phyloP scores from a whole-genome alignment of 345 rosid genomes.

The Pelargonium nanum region DNA sequence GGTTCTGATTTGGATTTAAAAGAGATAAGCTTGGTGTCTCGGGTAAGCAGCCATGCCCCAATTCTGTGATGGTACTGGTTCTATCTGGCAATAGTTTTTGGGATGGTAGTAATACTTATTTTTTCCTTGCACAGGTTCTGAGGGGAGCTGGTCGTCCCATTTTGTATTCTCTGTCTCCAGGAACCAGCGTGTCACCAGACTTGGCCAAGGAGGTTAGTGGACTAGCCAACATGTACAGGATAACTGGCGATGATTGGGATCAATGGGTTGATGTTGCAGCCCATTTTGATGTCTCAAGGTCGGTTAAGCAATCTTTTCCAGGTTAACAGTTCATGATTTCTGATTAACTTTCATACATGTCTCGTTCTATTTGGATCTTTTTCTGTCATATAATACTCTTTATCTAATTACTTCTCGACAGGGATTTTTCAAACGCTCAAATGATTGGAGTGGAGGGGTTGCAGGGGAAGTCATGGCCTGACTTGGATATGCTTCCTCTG shows the following conservation, averaged over 20 bases:
- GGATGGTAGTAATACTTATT: not conserved
- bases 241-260: conserved; percentile 95
- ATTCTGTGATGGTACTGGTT: not conserved
- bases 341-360: too few relatives aligned
- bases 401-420: conserved; percentile 17
- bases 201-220: conserved; percentile 65
- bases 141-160: conserved; percentile 57
- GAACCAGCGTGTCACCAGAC: conserved; percentile 66
- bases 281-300: conserved; percentile 84
- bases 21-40: conserved; percentile 59
- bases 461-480: conserved; percentile 83
- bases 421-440: conserved; percentile 53
- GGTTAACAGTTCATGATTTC: too few relatives aligned
- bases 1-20: conserved; percentile 64
- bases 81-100: not conserved
- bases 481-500: conserved; percentile 84
- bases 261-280: conserved; percentile 66
- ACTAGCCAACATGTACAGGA: conserved; percentile 72
- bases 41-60: conserved; percentile 22
- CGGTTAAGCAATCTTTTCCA: too few relatives aligned
- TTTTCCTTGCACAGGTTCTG: conserved; percentile 43
- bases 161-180: conserved; percentile 88
- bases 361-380: conserved; percentile 4
- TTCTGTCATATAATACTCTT: conserved; percentile 3
- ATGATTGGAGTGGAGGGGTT: conserved; percentile 62